Conservation (phyloP, 2,329 filamentous ascomycete species). For the Botrytis tulipae region DNA sequence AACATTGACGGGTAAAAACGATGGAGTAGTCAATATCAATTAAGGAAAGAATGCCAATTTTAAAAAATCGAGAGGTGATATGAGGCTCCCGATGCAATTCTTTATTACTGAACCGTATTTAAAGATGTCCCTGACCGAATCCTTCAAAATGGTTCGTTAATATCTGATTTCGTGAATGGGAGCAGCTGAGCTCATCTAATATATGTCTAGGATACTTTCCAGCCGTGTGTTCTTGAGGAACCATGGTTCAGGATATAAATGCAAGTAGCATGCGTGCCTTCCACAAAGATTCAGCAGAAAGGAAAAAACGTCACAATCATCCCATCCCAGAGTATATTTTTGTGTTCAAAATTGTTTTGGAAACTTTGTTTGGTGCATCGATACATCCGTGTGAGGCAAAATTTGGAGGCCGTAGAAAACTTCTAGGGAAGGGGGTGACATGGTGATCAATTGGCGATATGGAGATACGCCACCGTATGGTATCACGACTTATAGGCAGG, state of each 20-base stretch:
- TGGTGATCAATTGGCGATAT: background rate
- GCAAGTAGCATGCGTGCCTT: constrained; percentile 1
- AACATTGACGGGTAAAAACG: background rate
- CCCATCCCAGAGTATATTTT: background rate
- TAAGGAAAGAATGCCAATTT: background rate
- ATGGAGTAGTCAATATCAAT: background rate
- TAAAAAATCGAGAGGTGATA: background rate
- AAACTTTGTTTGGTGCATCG: constrained; percentile 9
- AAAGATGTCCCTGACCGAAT: background rate
- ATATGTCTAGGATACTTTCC: constrained; percentile 12
- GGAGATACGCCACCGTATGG: background rate
- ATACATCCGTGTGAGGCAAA: constrained; percentile 7
- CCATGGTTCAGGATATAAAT: background rate
- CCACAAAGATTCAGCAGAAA: background rate
- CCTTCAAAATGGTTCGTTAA: background rate
- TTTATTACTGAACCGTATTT: background rate
- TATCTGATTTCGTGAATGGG: background rate
- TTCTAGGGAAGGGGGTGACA: background rate
- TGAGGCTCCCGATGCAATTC: background rate
- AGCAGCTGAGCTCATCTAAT: constrained; percentile 19
- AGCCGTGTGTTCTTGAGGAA: constrained; percentile 10
- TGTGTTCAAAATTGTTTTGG: constrained; percentile 9
- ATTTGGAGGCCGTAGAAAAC: background rate
- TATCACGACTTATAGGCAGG: constrained; percentile 17
- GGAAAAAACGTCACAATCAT: background rate